Base-by-base conservation (phyloP, 2,329 filamentous ascomycete species). In the Xylaria hypoxylon region DNA sequence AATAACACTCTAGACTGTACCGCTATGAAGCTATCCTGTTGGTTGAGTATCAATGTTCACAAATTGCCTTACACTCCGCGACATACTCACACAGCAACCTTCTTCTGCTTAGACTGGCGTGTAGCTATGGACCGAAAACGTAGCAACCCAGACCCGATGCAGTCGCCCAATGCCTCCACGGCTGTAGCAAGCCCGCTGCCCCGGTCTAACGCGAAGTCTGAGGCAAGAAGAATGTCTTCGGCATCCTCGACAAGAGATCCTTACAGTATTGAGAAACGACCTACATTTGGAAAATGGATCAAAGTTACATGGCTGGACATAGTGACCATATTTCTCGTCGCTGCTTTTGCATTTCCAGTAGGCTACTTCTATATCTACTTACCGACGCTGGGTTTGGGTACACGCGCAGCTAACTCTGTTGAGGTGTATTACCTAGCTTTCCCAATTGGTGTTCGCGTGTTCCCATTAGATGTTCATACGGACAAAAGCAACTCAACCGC, bases 291-390 rank as follows among this genome's bases (percentile, higher is more conserved):
- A 28, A 64, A 86, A 74, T 91, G 88, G 88, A 68, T 89, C 67
- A 85, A 84, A 64, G 78, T 84, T 5, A 87, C 85, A 24, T 89
- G 85, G 81, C 76, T 85, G 2, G 89, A 91, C 70, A 78, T 90
- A 31, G 66, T 90, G 6, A 86, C 84, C 19, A 88, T 91, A 85
- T 78, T 80, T 7, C 66, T 82, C 8, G 80, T 91, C 73, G 88
- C 86, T n/a, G 82, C 64, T 6, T 59, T 77, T 2, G 70, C 75
- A 10, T 60, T 79, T 38, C 74, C 70, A 5, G 80, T 80, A 73
- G 10, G 73, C 51, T 22, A 13, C 35, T 42, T 24, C 50, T 5
- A 2, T 7, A 19, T 3, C 4, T 8, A 52, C 19, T 2, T 8
- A 10, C n/a, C n/a, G 7, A 48, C 33, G 6, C 11, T 22, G 0